Evolutionary conservation across 2,329 filamentous ascomycete genomes (phyloP), one percentile per base, ranked within the genome.

Genomic region (Aciculosporium take): DNA sequence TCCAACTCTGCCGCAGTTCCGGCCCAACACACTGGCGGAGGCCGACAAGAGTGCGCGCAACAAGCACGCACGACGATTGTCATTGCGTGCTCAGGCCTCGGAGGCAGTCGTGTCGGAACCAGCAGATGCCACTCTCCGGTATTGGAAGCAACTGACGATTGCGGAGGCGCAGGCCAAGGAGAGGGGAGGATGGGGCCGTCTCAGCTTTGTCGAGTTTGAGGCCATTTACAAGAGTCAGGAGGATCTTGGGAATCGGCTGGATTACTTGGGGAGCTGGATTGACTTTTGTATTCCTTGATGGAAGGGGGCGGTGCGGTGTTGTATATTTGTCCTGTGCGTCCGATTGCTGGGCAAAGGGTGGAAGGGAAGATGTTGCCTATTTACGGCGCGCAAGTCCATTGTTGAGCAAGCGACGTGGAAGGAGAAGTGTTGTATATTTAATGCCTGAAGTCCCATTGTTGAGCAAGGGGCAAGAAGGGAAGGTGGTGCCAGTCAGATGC

Each of bases 191-290:
- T 83, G 79, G 62, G 89, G 86, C 1, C 76, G 79, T 53, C 65
- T 96, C 37, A 83, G 64, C 54, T 88, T 80, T 49, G 69, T 73
- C 1, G 91, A 96, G 59, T 93, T 96, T 60, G 79, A 84, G 52
- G 65, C 66, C 30, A 79, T 81, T 38, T 85, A 91, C 64, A 75
- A 77, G 50, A 68, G 69, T n/a, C 71, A 78, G 47, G 74, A 79
- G 49, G 74, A 76, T 20, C 63, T 66, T 23, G 72, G 70, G 12
- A 76, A 77, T 54, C 65, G 80, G 40, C 68, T 88, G 46, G 83
- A 84, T 50, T 89, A 94, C 59, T 68, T 95, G 36, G 84, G 84
- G 45, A 84, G 77, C 52, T 96, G 89, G 89, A 84, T 95, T 59
- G 88, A 95, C 56, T 79, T 80, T 56, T 81, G 76, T 57, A 79